Conservation (phyloP, 1,284 basidiomycete species). For the Sparassis latifolia region DNA sequence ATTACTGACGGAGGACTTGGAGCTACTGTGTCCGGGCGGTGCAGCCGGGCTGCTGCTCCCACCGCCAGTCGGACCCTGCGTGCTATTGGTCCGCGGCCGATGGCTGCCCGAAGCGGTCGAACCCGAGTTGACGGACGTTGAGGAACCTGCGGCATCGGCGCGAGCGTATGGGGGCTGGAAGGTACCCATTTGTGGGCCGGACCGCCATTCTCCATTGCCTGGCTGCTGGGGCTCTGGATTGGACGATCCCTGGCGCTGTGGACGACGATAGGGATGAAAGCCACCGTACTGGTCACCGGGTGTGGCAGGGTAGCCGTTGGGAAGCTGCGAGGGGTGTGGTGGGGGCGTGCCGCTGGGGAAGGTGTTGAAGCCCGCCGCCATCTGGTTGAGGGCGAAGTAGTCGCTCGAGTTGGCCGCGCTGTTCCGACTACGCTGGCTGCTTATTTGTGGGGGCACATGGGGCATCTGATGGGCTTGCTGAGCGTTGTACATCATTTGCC, state of each 20-base stretch:
- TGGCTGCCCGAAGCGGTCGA: slow-evolving; percentile 31
- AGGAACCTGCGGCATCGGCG: slow-evolving; percentile 67
- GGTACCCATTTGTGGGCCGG: slow-evolving; percentile 29
- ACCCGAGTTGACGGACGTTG: slow-evolving; percentile 67
- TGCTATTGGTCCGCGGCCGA: slow-evolving; percentile 59
- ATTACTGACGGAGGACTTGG: slow-evolving; percentile 23
- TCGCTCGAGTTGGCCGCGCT: slow-evolving; percentile 34
- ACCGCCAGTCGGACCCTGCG: slow-evolving; percentile 22
- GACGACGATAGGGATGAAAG: slow-evolving; percentile 79
- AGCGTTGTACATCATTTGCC: slow-evolving; percentile 77
- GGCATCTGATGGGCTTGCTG: slow-evolving; percentile 45
- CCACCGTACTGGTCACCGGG: slow-evolving; percentile 45
- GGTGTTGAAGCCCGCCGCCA: slow-evolving; percentile 46
- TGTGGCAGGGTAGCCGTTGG: slow-evolving; percentile 32
- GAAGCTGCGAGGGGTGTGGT: slow-evolving; percentile 42
- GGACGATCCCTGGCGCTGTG: slow-evolving; percentile 39
- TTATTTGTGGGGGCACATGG: slow-evolving; percentile 29
- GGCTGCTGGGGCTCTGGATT: slow-evolving; percentile 32
- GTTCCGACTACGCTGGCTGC: slow-evolving; percentile 29
- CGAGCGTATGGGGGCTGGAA: slow-evolving; percentile 65
- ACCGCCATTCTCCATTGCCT: slow-evolving; percentile 40
- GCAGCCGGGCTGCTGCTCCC: slow-evolving; percentile 10
- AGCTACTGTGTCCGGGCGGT: slow-evolving; percentile 13
- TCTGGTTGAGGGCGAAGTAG: slow-evolving; percentile 49
- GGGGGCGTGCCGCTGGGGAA: slow-evolving; percentile 69